Conservation (phyloP, 768 basidiomycete genomes). For the Collybiopsis confluens region DNA sequence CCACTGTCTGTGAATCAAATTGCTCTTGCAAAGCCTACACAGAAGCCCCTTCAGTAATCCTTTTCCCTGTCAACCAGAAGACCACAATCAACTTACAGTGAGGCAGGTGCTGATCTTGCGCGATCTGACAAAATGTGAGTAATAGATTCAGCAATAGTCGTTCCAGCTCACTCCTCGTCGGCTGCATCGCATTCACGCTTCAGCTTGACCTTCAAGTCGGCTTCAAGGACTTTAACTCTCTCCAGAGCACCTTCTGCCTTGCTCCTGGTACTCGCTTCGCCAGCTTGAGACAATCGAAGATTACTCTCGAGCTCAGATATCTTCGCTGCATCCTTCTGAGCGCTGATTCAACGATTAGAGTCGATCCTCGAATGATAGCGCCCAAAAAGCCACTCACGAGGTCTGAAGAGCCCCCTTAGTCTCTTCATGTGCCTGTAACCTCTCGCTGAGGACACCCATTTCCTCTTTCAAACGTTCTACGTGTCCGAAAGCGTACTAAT, state of each 20-base stretch:
- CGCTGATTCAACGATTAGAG: background rate
- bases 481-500: background rate
- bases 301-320: constrained; percentile 3
- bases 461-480: background rate
- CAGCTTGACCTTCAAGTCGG: constrained; percentile 14
- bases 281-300: background rate
- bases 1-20: constrained; percentile 52
- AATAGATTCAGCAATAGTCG: too few relatives aligned
- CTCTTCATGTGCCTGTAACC: background rate
- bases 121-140: too few relatives aligned
- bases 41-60: background rate
- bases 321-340: background rate
- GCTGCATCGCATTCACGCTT: constrained; percentile 17
- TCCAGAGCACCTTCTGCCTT: background rate
- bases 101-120: background rate
- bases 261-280: background rate
- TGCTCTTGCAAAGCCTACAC: constrained; percentile 52
- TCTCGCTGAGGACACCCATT: constrained; percentile 1
- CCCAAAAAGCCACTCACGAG: too few relatives aligned
- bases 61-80: too few relatives aligned
- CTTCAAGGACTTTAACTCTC: constrained; percentile 7
- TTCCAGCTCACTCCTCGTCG: constrained; percentile 20
- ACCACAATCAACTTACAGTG: constrained; percentile 1
- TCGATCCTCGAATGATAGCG: too few relatives aligned
- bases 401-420: too few relatives aligned